Conservation (phyloP, 2,329 filamentous ascomycete genomes). For the Drechslerella coelobrocha region DNA sequence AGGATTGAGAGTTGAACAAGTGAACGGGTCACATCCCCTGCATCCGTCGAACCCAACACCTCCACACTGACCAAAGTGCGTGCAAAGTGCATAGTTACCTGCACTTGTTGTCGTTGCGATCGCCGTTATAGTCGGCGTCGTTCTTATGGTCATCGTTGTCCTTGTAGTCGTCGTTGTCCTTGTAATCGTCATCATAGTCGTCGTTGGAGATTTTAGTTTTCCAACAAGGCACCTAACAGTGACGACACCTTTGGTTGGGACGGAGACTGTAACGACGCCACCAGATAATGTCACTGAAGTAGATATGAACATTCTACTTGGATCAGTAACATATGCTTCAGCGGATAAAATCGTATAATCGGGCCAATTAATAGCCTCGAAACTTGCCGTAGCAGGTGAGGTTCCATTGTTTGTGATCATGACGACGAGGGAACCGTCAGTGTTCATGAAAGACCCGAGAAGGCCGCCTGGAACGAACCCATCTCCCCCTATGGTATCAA, state of each 20-base stretch:
- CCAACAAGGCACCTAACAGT: slow-evolving; percentile 24
- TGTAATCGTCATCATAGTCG: slow-evolving; percentile 34
- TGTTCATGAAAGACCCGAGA: slow-evolving; percentile 55
- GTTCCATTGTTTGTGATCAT: slow-evolving; percentile 57
- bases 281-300: slow-evolving; percentile 24
- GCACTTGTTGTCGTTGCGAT: background rate
- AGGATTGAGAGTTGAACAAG: no score
- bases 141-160: slow-evolving; percentile 50
- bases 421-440: slow-evolving; percentile 56
- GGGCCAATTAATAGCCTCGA: no score
- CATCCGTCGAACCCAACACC: slow-evolving; percentile 55
- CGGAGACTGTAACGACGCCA: slow-evolving; percentile 31
- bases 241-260: slow-evolving; percentile 32
- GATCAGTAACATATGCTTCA: slow-evolving; percentile 28
- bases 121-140: slow-evolving; percentile 22
- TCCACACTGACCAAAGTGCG: slow-evolving; percentile 51
- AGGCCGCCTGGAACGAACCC: slow-evolving; percentile 51
- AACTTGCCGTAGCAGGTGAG: slow-evolving; percentile 49
- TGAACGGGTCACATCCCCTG: slow-evolving; percentile 55
- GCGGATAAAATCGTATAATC: slow-evolving; percentile 27
- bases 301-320: slow-evolving; percentile 19
- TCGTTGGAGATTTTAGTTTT: slow-evolving; percentile 12
- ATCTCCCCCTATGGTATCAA: slow-evolving; percentile 57
- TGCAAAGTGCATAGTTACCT: background rate
- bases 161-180: slow-evolving; percentile 50